phyloP scores from a whole-genome alignment of 2,329 filamentous ascomycete species.

The Nothopassalora personata region DNA sequence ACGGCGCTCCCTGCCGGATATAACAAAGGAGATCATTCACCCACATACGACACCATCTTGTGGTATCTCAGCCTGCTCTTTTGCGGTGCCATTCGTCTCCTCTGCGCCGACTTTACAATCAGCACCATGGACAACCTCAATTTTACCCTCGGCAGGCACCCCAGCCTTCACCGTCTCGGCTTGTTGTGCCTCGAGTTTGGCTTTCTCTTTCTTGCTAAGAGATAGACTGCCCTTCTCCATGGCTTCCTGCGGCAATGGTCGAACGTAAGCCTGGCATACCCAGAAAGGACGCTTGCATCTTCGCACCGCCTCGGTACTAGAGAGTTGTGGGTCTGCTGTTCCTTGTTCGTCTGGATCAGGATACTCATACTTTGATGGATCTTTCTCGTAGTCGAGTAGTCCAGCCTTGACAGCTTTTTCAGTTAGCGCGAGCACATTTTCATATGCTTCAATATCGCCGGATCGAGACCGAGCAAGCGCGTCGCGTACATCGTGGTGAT shows the following conservation, averaged over 20 bases:
- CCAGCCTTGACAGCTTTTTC: conserved; percentile 70
- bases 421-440: conserved; percentile 68
- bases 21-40: conserved; percentile 19
- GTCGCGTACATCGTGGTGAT: conserved; percentile 79
- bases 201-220: conserved; percentile 31
- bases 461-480: conserved; percentile 64
- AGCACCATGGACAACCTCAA: conserved; percentile 19
- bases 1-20: neutral
- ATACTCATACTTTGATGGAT: conserved; percentile 35
- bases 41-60: conserved; percentile 44
- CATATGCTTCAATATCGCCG: conserved; percentile 70
- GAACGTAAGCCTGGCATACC: conserved; percentile 81
- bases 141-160: conserved; percentile 26
- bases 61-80: conserved; percentile 34
- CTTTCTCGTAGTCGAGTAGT: conserved; percentile 58
- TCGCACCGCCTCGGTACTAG: conserved; percentile 56
- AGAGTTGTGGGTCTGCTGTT: conserved; percentile 24
- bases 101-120: conserved; percentile 14
- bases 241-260: conserved; percentile 83
- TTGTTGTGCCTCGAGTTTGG: conserved; percentile 25
- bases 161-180: conserved; percentile 27
- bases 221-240: conserved; percentile 32
- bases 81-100: conserved; percentile 3
- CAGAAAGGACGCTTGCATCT: conserved; percentile 80
- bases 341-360: conserved; percentile 17